Percentiles rank a stretch among this genome's conserved stretches.
These are phyloP conservation scores for Pelargonium fulgidum DNA, from an alignment of 441 rosid genomes.

Conservation along the genomic window DNA sequence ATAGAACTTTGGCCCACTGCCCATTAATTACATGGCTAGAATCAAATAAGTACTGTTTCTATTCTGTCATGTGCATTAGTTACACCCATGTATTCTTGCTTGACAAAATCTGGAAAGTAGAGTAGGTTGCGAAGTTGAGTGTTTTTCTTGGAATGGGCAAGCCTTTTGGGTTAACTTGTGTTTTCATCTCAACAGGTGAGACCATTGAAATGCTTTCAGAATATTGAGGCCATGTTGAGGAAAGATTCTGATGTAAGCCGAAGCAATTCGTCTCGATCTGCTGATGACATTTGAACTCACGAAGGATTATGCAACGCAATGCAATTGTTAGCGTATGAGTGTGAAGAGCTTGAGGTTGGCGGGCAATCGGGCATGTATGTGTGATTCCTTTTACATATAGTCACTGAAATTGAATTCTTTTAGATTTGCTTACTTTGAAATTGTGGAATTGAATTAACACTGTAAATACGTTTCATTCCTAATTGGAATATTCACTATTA, in stretches of 20 bases:
- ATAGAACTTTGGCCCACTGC: too few relatives aligned
- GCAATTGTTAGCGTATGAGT: neutral
- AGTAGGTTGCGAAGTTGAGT: neutral
- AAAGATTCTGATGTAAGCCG: conserved; percentile 37
- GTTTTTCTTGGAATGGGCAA: neutral
- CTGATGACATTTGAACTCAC: conserved; percentile 15
- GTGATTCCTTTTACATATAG: neutral
- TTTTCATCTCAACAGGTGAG: conserved; percentile 28
- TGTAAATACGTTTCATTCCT: conserved; percentile 6
- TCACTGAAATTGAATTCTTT: neutral
- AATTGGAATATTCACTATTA: neutral
- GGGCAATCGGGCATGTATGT: neutral
- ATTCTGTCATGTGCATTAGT: too few relatives aligned
- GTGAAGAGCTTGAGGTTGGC: neutral
- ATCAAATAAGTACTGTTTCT: neutral
- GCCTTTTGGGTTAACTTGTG: neutral
- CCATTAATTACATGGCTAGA: neutral
- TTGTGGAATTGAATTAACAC: neutral
- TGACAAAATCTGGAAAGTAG: neutral
- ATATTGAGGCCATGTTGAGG: conserved; percentile 33
- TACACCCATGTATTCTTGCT: too few relatives aligned
- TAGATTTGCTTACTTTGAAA: neutral
- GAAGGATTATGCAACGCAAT: neutral
- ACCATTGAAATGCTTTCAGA: conserved; percentile 39
- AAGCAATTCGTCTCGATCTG: conserved; percentile 42